These are phyloP conservation scores for Solanum hybrid DNA, from an alignment of 305 asterid genomes.

Conservation along the genomic window DNA sequence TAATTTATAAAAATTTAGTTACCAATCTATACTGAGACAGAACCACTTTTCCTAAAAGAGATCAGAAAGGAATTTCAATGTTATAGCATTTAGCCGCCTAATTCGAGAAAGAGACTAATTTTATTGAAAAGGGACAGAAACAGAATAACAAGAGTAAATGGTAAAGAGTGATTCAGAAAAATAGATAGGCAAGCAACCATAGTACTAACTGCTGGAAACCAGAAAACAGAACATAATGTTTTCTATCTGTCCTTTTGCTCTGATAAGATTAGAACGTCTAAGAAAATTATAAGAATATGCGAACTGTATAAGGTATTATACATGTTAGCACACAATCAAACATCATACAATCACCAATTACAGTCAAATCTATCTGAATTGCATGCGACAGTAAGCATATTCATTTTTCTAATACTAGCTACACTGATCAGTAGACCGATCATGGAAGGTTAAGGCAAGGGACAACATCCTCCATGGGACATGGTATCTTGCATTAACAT, in stretches of 20 bases:
- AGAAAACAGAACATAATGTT: neutral
- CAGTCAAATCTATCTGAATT: neutral
- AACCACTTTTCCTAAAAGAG: neutral
- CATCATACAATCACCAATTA: neutral
- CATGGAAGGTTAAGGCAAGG: neutral
- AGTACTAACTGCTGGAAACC: neutral
- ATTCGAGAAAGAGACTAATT: neutral
- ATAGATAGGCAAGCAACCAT: neutral
- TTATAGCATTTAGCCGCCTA: neutral
- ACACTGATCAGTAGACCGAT: neutral
- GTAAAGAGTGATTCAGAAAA: neutral
- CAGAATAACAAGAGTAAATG: neutral
- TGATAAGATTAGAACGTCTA: neutral
- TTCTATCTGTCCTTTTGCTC: neutral
- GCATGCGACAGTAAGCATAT: neutral
- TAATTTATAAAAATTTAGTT: constrained; percentile 38
- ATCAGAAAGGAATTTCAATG: neutral
- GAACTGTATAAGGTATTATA: neutral
- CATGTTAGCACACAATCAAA: neutral
- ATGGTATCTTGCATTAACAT: neutral
- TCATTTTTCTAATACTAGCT: neutral
- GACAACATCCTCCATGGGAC: neutral
- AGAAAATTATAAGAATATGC: neutral
- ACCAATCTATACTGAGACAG: constrained; percentile 23
- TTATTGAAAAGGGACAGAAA: neutral